Base-by-base conservation (phyloP, 228 moss, liverwort and hornwort genomes). In the Sphagnum magellanicum region DNA sequence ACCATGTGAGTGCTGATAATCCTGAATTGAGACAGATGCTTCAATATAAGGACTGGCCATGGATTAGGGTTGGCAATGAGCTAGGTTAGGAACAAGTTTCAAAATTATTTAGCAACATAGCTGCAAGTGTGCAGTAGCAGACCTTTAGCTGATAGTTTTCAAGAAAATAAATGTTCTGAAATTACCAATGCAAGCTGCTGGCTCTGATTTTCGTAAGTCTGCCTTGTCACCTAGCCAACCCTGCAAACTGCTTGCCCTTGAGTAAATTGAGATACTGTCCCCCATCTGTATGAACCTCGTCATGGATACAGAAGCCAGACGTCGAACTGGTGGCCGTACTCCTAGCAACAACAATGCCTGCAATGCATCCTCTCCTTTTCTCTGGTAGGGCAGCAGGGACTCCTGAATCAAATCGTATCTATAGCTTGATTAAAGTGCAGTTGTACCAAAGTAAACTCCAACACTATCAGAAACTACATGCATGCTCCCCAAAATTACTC, bases 221-320 rank as follows among this genome's bases (percentile, higher is more conserved):
- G 91, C 91, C 82, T 90, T 94, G 78, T 98, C 98, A 64, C 89
- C 87, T 65, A 98, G 78, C 98, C 98, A 98, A n/a, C 94, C 92
- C 81, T 94, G 94, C 72, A 98, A 87, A 79, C 89, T 94, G 81
- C 98, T 90, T 65, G 94, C 87, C 69, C 98, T 82, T 67, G 98
- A 89, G 72, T 98, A 98, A 71, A 98, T 87, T 47, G 98, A 98
- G 67, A 98, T 98, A 74, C 75, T 84, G 73, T 98, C 98, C 67
- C 98, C 98, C 84, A 90, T 88, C 69, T 90, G 94, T 64, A 98
- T 98, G 59, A 92, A 82, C 57, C 75, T 79, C 68, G 91, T 94
- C 83, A 92, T 89, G 6, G 94, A 94, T 70, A 88, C 77, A 63
- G 98, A 92, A 51, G 92, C 90, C 59, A 98, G 81, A 52, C 92